Percentiles rank a stretch among this genome's conserved stretches.
Conservation (phyloP, 140 eudicot genomes). For the Flaveria floridana region DNA sequence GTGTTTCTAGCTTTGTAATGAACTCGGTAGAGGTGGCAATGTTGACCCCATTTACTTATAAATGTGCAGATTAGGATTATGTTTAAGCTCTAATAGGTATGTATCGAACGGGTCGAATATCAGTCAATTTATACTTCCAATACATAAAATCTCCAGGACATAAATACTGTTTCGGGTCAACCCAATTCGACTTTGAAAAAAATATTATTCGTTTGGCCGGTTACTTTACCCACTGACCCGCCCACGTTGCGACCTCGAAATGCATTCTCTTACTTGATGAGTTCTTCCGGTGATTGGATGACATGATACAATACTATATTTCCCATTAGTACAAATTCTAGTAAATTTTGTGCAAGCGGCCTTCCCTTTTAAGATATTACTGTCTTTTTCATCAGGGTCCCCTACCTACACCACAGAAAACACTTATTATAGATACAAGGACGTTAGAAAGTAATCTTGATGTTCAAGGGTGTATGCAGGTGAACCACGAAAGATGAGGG, state of each 20-base stretch:
- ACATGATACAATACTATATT: constrained; percentile 77
- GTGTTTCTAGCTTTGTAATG: background rate
- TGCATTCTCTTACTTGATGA: constrained; percentile 70
- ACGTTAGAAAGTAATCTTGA: too few relatives aligned
- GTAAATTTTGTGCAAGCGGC: constrained; percentile 84
- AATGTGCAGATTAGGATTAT: background rate
- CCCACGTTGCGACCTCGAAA: constrained; percentile 13
- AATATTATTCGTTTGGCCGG: background rate
- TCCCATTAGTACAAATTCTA: constrained; percentile 70
- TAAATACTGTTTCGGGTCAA: background rate
- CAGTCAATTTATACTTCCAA: background rate
- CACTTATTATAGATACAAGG: constrained; percentile 5
- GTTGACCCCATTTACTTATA: background rate
- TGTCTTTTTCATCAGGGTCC: constrained; percentile 32
- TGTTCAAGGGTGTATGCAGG: too few relatives aligned
- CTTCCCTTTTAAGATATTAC: constrained; percentile 59
- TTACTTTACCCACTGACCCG: background rate
- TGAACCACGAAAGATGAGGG: too few relatives aligned
- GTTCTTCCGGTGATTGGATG: constrained; percentile 96
- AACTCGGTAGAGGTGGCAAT: background rate
- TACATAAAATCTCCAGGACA: background rate
- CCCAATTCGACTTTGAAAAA: background rate
- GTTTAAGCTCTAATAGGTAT: background rate
- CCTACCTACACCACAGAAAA: constrained; percentile 45
- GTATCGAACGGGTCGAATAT: background rate